Evolutionary conservation across 495 filamentous ascomycete genomes (phyloP).

Genomic region (Baudoinia panamericana): DNA sequence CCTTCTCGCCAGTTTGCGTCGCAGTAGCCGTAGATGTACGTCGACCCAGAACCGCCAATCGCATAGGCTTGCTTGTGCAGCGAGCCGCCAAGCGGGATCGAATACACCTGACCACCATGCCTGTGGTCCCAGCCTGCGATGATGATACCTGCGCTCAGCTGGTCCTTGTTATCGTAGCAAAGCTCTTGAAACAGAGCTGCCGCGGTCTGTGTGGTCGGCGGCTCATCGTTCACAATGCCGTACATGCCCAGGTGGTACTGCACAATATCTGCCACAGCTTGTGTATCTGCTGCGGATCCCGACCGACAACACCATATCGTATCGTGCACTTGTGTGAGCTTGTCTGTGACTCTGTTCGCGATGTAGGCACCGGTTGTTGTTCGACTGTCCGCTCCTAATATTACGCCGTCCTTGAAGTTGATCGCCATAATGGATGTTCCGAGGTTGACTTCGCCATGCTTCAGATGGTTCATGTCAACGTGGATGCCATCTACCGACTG

Average conservation of each 20-base stretch:
- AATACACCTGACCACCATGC: conserved; percentile 92
- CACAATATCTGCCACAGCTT: conserved; percentile 95
- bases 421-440: conserved; percentile 97
- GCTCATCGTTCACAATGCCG: conserved; percentile 69
- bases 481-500: conserved; percentile 83
- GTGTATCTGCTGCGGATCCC: conserved; percentile 92
- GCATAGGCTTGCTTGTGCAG: conserved; percentile 94
- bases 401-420: conserved; percentile 94
- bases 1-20: conserved; percentile 91
- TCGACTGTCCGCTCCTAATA: conserved; percentile 90
- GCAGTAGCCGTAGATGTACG: conserved; percentile 98
- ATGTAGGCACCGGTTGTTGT: conserved; percentile 99
- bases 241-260: conserved; percentile 92
- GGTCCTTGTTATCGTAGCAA: conserved; percentile 94
- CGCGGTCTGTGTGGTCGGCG: conserved; percentile 85
- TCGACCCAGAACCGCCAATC: conserved; percentile 93
- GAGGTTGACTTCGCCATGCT: conserved; percentile 80
- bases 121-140: conserved; percentile 90
- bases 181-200: conserved; percentile 93
- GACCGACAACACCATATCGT: conserved; percentile 99
- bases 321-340: conserved; percentile 95
- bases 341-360: conserved; percentile 97
- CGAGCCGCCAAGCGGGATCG: conserved; percentile 90
- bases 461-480: conserved; percentile 90
- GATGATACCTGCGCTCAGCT: conserved; percentile 85